A percentile compares a stretch with the other conserved stretches of the same genome.
These are phyloP conservation scores for Pestalotiopsis sp. DNA, from an alignment of 2,329 filamentous ascomycete species.

Conservation along the genomic window DNA sequence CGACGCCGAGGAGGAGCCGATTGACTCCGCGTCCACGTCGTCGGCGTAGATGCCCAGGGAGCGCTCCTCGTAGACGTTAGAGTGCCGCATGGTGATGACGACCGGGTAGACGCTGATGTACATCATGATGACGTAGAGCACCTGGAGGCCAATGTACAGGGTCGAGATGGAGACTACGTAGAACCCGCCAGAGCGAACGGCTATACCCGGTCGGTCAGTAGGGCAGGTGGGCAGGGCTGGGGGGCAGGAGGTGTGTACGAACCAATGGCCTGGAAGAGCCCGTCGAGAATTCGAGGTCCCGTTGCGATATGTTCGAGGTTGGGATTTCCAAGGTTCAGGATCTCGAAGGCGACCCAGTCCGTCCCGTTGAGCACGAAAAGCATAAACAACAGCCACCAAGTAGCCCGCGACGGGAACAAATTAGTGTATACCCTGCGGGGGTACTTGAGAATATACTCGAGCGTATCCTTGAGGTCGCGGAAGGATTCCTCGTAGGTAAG, in stretches of 20 bases:
- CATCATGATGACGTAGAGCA: slow-evolving; percentile 67
- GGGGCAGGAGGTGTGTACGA: slow-evolving; percentile 21
- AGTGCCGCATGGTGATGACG: slow-evolving; percentile 65
- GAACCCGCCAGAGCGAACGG: slow-evolving; percentile 55
- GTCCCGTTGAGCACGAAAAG: slow-evolving; percentile 35
- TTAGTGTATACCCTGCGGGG: slow-evolving; percentile 45
- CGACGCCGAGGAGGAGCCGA: neutral
- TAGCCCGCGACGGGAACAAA: slow-evolving; percentile 54
- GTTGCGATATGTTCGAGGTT: slow-evolving; percentile 43
- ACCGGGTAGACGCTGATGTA: slow-evolving; percentile 67
- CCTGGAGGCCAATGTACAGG: slow-evolving; percentile 57
- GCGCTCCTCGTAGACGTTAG: slow-evolving; percentile 72
- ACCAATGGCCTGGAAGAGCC: slow-evolving; percentile 51
- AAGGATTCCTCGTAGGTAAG: slow-evolving; percentile 26
- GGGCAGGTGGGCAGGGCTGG: neutral
- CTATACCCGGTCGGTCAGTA: slow-evolving; percentile 17
- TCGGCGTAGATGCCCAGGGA: slow-evolving; percentile 60
- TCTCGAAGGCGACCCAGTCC: slow-evolving; percentile 54
- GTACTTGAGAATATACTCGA: slow-evolving; percentile 38
- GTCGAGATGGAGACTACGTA: slow-evolving; percentile 52
- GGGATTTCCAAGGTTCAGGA: slow-evolving; percentile 54
- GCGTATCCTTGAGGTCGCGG: slow-evolving; percentile 33
- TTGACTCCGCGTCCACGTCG: slow-evolving; percentile 27
- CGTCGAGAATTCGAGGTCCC: slow-evolving; percentile 50
- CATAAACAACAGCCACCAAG: slow-evolving; percentile 52